Conservation (phyloP, 192 early-diverging fungal genomes). For the Jimgerdemannia flammicorona region DNA sequence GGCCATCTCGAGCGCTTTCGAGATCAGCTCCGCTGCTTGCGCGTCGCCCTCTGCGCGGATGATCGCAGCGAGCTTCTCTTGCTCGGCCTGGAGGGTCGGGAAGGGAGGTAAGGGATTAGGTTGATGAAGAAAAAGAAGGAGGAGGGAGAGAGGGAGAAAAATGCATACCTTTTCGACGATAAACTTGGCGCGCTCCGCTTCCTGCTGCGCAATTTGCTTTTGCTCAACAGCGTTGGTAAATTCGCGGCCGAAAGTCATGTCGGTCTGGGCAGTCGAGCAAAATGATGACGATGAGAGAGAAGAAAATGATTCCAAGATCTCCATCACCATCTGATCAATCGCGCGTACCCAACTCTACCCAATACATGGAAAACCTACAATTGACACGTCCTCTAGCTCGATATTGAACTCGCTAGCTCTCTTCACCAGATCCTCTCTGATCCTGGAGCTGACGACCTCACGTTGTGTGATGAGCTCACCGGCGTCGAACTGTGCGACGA, state of each 20-base stretch:
- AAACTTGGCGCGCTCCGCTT: constrained; percentile 98
- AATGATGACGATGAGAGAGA: no score
- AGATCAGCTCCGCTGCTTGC: constrained; percentile 89
- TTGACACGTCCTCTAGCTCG: constrained; percentile 95
- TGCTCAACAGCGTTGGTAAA: constrained; percentile 99
- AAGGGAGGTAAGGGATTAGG: neutral
- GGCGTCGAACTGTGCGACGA: constrained; percentile 98
- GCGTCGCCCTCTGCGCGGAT: constrained; percentile 99
- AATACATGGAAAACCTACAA: constrained; percentile 54
- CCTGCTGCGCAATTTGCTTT: constrained; percentile 99
- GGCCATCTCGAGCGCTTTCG: constrained; percentile 84
- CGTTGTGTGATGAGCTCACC: constrained; percentile 98
- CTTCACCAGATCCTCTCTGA: constrained; percentile 89
- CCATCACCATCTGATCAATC: constrained; percentile 1
- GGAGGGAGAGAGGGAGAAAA: neutral
- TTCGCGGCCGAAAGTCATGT: constrained; percentile 98
- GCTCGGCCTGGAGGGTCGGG: constrained; percentile 64
- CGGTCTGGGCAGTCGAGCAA: constrained; percentile 54
- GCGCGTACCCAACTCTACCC: neutral
- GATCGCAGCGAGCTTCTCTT: constrained; percentile 95
- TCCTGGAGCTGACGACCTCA: constrained; percentile 87
- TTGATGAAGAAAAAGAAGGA: neutral
- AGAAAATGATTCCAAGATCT: neutral
- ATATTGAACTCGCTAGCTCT: constrained; percentile 95
- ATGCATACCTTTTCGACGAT: constrained; percentile 77